Evolutionary conservation across 768 basidiomycete species (phyloP).

Genomic region (Infundibulicybe gibba): DNA sequence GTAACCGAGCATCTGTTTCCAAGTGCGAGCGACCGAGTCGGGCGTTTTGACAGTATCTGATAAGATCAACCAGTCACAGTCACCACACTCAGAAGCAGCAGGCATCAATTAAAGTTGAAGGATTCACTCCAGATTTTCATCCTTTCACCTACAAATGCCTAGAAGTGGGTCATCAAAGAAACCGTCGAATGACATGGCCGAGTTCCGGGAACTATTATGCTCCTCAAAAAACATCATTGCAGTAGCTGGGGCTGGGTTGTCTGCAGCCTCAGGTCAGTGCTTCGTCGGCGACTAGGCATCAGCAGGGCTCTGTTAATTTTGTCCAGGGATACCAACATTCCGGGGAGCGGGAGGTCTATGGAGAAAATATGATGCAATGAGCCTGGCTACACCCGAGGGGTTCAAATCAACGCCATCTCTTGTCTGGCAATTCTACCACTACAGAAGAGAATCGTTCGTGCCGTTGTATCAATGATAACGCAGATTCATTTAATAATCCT

Average conservation of each 20-base stretch:
- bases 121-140: too few relatives aligned
- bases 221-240: constrained; percentile 16
- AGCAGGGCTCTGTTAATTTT: too few relatives aligned
- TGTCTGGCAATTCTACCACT: constrained; percentile 62
- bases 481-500: neutral
- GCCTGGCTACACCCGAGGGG: constrained; percentile 26
- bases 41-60: too few relatives aligned
- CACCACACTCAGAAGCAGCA: too few relatives aligned
- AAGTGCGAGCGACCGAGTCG: too few relatives aligned
- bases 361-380: constrained; percentile 18
- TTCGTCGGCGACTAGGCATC: neutral
- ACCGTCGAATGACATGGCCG: constrained; percentile 6
- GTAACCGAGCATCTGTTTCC: too few relatives aligned
- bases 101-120: too few relatives aligned
- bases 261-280: constrained; percentile 18
- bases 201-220: constrained; percentile 6
- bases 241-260: constrained; percentile 18
- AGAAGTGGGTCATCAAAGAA: neutral
- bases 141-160: neutral
- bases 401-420: constrained; percentile 24
- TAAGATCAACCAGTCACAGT: too few relatives aligned
- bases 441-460: constrained; percentile 49
- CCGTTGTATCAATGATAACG: neutral
- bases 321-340: constrained; percentile 43
- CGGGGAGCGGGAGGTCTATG: constrained; percentile 28